Base-by-base conservation (phyloP, 2,329 filamentous ascomycete species). In the Thelonectria discophora region DNA sequence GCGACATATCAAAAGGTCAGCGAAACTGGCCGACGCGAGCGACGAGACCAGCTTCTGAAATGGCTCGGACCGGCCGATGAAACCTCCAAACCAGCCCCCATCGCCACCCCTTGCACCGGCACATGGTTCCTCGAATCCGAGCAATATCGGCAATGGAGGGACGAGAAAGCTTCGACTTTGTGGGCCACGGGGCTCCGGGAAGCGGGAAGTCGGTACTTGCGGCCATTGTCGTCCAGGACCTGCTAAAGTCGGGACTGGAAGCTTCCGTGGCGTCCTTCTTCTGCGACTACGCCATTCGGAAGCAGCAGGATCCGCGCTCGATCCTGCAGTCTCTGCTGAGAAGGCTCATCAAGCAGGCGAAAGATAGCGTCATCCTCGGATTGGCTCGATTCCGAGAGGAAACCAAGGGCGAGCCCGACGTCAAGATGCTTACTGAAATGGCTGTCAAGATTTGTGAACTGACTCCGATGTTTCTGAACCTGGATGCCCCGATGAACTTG, bases 181-280 rank as follows among this genome's bases (percentile, higher is more conserved):
- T 55, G 40, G 40, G 27, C 13, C 24, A 45, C 13, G 52, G 52
- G 10, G 43, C 43, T 24, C 52, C 52, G 11, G 52, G 52, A 39
- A 47, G 40, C 12, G 52, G 52, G 15, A 55, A 55, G 42, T 46
- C 52, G 17, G 15, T 55, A 15, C 40, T 55, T 39, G 52, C 52
- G 17, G 47, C 52, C 12, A 39, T 55, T 8, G 9, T 32, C 10
- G 9, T 18, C 13, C 24, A 37, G 10, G 40, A 37, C 24, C 15
- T 54, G 27, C 12, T 20, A 34, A 34, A 13, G 8, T 17, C 15
- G 7, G 18, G 15, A n/a, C 13, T 13, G 3, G 13, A 20, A 21
- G 21, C 24, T 9, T 54, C 12, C 12, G 17, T 37, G 8, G 40
- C 51, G 20, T 45, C 12, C 1, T 54, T 46, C 11, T 54, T 54